Base-by-base conservation (phyloP, 495 filamentous ascomycete species). In the Talaromyces stipitatus region DNA sequence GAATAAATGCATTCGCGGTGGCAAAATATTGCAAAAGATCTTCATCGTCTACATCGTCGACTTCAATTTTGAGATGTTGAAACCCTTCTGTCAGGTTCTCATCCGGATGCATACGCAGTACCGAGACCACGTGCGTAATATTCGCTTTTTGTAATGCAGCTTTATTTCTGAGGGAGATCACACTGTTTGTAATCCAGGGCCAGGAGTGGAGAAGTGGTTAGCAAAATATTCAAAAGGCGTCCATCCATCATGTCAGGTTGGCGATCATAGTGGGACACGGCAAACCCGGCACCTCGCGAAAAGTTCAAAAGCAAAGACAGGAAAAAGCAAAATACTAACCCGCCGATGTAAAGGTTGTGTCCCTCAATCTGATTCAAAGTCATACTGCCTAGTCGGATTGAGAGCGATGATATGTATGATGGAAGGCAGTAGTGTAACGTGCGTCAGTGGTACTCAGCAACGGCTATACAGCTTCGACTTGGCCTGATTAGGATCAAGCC, bases 111-210 rank as follows among this genome's bases (percentile, higher is more conserved):
- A 85, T 70, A 33, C 80, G 75, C 55, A 94, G 65, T 57, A 90
- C 90, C 2, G 92, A 96, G n/a, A 98, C 73, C 32, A 97, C 78
- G 72, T 97, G 92, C 2, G 91, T 97, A 68, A 97, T 90, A 47
- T 86, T 86, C 58, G 82, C 80, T 58, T 85, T 76, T 52, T 78
- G 70, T 28, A 98, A 73, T 14, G 85, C 78, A 2, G 83, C 72
- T 58, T 83, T 82, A 33, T 86, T 82, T 33, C 83, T 83, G 59
- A 96, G 71, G 18, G 86, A 82, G 71, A 91, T 89, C 51, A 95
- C 79, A 36, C 91, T 96, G 69, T 56, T 63, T 4, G 53, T 48
- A 59, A 41, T 33, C 45, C 20, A 26, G 24, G 45, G 20, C 10
- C 23, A 24, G 20, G 45, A 48, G 45, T 48, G 45, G 45, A 26